A percentile compares a stretch with the other conserved stretches of the same genome.
phyloP scores from a whole-genome alignment of 495 filamentous ascomycete species.

The Xylaria castorea region DNA sequence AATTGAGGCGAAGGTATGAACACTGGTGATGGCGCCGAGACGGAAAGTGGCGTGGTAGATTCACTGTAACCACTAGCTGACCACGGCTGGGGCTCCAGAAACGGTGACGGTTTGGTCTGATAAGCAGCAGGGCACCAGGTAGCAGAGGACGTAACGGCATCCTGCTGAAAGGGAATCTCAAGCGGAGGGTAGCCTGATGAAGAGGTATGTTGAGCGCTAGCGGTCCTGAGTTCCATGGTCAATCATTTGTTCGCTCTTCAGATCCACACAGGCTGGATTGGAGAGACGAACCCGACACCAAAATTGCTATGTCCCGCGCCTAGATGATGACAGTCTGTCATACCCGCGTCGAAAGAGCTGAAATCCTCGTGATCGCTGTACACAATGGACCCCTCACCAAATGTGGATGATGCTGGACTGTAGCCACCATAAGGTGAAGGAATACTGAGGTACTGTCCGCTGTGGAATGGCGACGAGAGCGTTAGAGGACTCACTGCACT shows the following conservation, averaged over 20 bases:
- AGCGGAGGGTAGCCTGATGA: constrained; percentile 44
- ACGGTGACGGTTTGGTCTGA: constrained; percentile 44
- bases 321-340: constrained; percentile 48
- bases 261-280: constrained; percentile 60
- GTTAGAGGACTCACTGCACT: constrained; percentile 56
- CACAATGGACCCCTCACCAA: constrained; percentile 56
- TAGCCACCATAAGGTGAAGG: constrained; percentile 62
- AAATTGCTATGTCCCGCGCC: constrained; percentile 52
- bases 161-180: constrained; percentile 39
- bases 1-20: constrained; percentile 35
- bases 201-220: constrained; percentile 43
- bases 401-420: constrained; percentile 62
- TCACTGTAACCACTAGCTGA: constrained; percentile 43
- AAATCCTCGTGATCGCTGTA: constrained; percentile 63
- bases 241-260: constrained; percentile 54
- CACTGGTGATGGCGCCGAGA: constrained; percentile 37
- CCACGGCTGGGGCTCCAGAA: constrained; percentile 46
- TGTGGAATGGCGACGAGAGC: constrained; percentile 55
- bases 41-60: constrained; percentile 42
- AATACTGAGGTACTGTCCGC: constrained; percentile 61
- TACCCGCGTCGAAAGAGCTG: constrained; percentile 46
- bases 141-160: constrained; percentile 34
- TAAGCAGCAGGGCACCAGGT: constrained; percentile 25
- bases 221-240: constrained; percentile 56
- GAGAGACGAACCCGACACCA: constrained; percentile 63